A percentile compares a stretch with the other conserved stretches of the same genome.
These are phyloP conservation scores for Acacia pycnantha DNA, from an alignment of 331 rosid species.

Conservation along the genomic window DNA sequence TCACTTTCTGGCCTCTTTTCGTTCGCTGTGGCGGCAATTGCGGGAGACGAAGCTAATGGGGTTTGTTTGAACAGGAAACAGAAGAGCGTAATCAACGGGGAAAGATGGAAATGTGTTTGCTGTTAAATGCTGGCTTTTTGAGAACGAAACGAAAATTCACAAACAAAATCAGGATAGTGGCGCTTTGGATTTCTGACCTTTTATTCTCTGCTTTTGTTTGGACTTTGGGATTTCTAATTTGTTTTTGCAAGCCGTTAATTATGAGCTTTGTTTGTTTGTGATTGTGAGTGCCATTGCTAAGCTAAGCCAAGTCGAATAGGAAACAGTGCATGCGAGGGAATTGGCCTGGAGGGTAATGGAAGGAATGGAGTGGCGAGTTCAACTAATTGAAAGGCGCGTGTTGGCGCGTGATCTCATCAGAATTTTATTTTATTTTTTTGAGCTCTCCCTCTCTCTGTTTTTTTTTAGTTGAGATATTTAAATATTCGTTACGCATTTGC, in stretches of 20 bases:
- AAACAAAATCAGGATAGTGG: neutral
- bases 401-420: neutral
- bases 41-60: slow-evolving; percentile 52
- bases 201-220: slow-evolving; percentile 34
- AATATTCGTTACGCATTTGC: slow-evolving; percentile 24
- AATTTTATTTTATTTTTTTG: neutral
- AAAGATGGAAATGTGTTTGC: neutral
- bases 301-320: neutral
- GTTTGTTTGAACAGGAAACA: slow-evolving; percentile 36
- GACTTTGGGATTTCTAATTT: neutral
- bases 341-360: neutral
- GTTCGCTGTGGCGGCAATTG: slow-evolving; percentile 52
- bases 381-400: neutral
- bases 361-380: neutral
- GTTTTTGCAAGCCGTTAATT: no score
- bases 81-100: slow-evolving; percentile 67
- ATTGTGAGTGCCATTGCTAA: neutral
- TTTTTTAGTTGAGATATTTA: neutral
- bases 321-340: neutral
- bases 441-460: neutral
- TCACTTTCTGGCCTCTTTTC: slow-evolving; percentile 27
- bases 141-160: neutral
- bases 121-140: neutral
- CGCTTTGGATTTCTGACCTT: neutral
- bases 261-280: slow-evolving; percentile 23